Evolutionary conservation across 2,329 filamentous ascomycete species (phyloP), one percentile per base, ranked within the genome.

Genomic region (Salinomyces thailandicus): DNA sequence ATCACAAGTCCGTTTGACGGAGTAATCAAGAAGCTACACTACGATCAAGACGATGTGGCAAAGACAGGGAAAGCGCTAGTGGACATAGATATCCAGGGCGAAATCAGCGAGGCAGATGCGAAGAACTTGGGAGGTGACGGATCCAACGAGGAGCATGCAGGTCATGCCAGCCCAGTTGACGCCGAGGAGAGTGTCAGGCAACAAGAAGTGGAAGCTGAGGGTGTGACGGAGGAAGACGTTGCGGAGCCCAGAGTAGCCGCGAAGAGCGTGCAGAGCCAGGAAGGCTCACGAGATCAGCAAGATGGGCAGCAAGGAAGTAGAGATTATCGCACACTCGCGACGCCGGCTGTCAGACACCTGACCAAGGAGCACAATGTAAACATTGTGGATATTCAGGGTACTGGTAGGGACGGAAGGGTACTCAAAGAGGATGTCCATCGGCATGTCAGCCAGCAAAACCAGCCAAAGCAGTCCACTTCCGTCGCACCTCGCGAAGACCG

Each of bases 1-100:
- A 98, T 98, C 51, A 96, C 91, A 26, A 95, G 87, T 53, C 80
- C 91, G 36, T 98, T 94, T 61, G 79, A 87, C 39, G 91, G 91
- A 15, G 81, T 95, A 1, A 89, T 98, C 49, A 95, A 94, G 68
- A 96, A 87, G 65, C 70, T 98, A 30, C 77, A 96, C 63, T 96
- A 94, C 61, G 86, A 95, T 45, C 80, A 86, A 19, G 91, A 94
- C 47, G 91, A 96, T 50, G 94, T 95, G 74, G 89, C 89, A 35
- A 85, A 85, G 55, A 93, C 95, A 17, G 91, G 91, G 48, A 87
- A 68, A 75, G 81, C 87, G 11, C 77, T 95, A 54, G 81, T 94
- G 46, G 89, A 96, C 55, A 95, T 96, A 44, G 89, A 96, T 60
- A 87, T 95, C 18, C 77, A 85, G 52, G 83, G 82, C 41, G 80